These are phyloP conservation scores for Talaromyces sp. DNA, from an alignment of 2,329 filamentous ascomycete species.

Conservation along the genomic window DNA sequence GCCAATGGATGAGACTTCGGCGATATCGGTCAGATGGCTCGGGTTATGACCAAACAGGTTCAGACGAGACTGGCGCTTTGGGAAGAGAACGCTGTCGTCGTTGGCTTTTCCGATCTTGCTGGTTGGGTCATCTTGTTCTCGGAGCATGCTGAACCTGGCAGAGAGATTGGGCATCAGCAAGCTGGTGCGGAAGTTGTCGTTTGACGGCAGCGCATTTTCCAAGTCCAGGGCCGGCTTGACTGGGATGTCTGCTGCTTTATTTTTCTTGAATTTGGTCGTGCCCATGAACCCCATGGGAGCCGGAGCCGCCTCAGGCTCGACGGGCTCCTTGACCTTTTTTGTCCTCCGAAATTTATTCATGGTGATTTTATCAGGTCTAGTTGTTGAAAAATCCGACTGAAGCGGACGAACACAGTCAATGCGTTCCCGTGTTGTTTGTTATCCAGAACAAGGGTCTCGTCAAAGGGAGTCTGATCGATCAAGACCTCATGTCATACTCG, in stretches of 20 bases:
- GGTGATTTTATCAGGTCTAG: neutral
- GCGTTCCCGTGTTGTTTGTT: neutral
- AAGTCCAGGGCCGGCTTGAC: slow-evolving; percentile 59
- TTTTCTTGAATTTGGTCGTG: slow-evolving; percentile 45
- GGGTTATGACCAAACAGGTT: slow-evolving; percentile 62
- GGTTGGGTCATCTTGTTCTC: slow-evolving; percentile 86
- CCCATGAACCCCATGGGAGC: slow-evolving; percentile 21
- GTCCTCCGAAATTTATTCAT: slow-evolving; percentile 39
- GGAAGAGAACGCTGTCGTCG: slow-evolving; percentile 85
- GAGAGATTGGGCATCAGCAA: slow-evolving; percentile 92
- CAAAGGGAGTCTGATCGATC: neutral
- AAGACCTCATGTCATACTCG: neutral
- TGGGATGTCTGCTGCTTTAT: slow-evolving; percentile 38
- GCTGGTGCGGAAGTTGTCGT: slow-evolving; percentile 90
- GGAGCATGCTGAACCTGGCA: slow-evolving; percentile 91
- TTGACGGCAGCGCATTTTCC: slow-evolving; percentile 65
- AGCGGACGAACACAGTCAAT: neutral
- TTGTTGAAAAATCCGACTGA: neutral
- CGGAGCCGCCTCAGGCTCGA: slow-evolving; percentile 44
- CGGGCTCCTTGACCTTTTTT: slow-evolving; percentile 30
- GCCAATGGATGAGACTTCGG: slow-evolving; percentile 78
- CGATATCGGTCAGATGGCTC: slow-evolving; percentile 69
- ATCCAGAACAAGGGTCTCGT: neutral
- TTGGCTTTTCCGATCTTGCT: slow-evolving; percentile 89
- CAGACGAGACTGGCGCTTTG: slow-evolving; percentile 72